Evolutionary conservation across 805 yeast species (phyloP), one percentile per base, ranked within the genome.

Genomic region (Cyberlindnera veronae): DNA sequence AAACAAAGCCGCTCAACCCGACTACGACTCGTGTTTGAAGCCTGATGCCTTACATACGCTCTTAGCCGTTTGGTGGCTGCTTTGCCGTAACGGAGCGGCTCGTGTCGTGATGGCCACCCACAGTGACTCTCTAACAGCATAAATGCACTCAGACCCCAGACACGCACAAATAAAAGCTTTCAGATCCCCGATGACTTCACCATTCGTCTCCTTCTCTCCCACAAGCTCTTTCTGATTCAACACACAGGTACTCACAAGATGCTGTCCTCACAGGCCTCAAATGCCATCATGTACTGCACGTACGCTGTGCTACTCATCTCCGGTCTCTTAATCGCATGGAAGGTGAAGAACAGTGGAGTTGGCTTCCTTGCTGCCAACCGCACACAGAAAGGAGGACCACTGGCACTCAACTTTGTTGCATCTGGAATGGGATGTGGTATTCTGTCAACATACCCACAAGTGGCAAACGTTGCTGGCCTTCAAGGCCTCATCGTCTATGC

Each of bases 391-490:
- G 95, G 88, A 24, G 29, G 87, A 13, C 95, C 96, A 1, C 67
- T 90, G 51, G 84, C 96, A 2, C 69, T 90, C 45, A 90, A 90
- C 61, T 90, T 90, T 59, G 78, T 90, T 39, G 97, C 97, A 36
- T 81, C 95, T 50, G 95, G 95, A 76, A 70, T 67, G 85, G 96
- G 96, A 37, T 84, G 87, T 63, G 96, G 96, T 61, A 77, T 88
- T 39, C 66, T 90, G 27, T 76, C 93, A 10, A 84, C 96, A 0
- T 90, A 86, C 54, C 80, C 95, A 2, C 83, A 88, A 62, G 84
- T 90, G 48, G 95, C 91, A 3, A 88, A 88, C 46, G 67, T 80
- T 39, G 77, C 91, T 1, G 97, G 97, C 26, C 68, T 90, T 32
- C 95, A 89, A 52, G 96, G 96, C 3, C 68, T 90, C 34, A 57